These are phyloP conservation scores for Podila minutissima DNA, from an alignment of 192 early-diverging fungal species.

Conservation along the genomic window DNA sequence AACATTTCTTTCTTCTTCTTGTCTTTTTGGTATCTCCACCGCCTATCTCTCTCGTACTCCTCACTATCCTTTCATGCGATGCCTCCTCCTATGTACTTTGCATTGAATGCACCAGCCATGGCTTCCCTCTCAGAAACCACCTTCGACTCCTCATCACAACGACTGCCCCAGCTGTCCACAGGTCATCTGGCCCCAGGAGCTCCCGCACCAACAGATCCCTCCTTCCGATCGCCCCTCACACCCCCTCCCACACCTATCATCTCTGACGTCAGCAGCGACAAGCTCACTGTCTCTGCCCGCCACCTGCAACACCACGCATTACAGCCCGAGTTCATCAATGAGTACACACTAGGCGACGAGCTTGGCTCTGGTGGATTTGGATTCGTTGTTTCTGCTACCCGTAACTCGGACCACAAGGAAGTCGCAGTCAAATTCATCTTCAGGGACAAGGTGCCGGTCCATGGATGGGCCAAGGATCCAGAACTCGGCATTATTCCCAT, in stretches of 20 bases:
- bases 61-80: background rate
- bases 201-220: background rate
- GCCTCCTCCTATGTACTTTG: background rate
- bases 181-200: conserved; percentile 28
- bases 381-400: conserved; percentile 73
- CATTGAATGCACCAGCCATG: conserved; percentile 13
- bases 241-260: conserved; percentile 46
- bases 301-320: conserved; percentile 55
- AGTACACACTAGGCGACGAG: conserved; percentile 65
- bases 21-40: background rate
- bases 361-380: conserved; percentile 83
- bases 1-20: background rate
- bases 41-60: background rate
- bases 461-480: conserved; percentile 62
- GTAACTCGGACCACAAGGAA: conserved; percentile 58
- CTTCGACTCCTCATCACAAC: conserved; percentile 22
- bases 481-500: conserved; percentile 67
- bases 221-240: conserved; percentile 32
- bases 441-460: conserved; percentile 59
- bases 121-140: conserved; percentile 21
- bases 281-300: conserved; percentile 52
- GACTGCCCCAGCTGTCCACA: conserved; percentile 29
- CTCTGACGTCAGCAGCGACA: conserved; percentile 17
- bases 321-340: conserved; percentile 55
- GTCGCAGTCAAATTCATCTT: conserved; percentile 79